phyloP scores from a whole-genome alignment of 441 rosid genomes.

The Eutrema salsugineum region DNA sequence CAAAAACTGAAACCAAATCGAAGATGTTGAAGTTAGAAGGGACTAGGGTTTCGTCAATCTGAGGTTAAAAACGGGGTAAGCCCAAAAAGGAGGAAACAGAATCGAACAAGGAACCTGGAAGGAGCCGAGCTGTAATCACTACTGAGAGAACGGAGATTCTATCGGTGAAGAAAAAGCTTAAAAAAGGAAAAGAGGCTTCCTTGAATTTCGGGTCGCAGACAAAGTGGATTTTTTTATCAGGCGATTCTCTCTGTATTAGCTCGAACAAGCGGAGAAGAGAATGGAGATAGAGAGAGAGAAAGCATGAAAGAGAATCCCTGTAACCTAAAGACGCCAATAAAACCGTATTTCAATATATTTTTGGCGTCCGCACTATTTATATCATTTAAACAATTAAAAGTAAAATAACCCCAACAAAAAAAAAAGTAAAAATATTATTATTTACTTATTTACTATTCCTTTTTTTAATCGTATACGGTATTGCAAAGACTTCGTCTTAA shows the following conservation, averaged over 20 bases:
- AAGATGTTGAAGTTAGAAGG: background rate
- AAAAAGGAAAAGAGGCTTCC: constrained; percentile 22
- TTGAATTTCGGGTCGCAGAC: constrained; percentile 6
- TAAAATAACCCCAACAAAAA: background rate
- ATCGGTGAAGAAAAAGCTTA: constrained; percentile 15
- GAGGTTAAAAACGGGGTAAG: no score
- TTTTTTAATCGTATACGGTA: background rate
- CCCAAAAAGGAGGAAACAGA: background rate
- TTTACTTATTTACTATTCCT: background rate
- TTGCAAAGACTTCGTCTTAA: constrained; percentile 14
- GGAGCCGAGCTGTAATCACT: constrained; percentile 26
- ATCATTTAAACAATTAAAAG: background rate
- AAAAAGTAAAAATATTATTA: background rate
- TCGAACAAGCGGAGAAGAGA: constrained; percentile 17
- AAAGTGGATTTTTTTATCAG: constrained; percentile 10
- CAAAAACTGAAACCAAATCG: constrained; percentile 7
- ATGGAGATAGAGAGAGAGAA: constrained; percentile 30
- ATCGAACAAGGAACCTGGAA: constrained; percentile 16
- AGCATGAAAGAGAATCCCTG: constrained; percentile 36
- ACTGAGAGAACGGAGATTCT: constrained; percentile 23
- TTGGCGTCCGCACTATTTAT: constrained; percentile 37
- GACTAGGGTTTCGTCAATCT: constrained; percentile 23
- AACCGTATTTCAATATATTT: constrained; percentile 53
- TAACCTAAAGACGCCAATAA: constrained; percentile 50
- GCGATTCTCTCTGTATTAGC: constrained; percentile 30